Base-by-base conservation (phyloP, 192 early-diverging fungal genomes). In the Backusella westeae region DNA sequence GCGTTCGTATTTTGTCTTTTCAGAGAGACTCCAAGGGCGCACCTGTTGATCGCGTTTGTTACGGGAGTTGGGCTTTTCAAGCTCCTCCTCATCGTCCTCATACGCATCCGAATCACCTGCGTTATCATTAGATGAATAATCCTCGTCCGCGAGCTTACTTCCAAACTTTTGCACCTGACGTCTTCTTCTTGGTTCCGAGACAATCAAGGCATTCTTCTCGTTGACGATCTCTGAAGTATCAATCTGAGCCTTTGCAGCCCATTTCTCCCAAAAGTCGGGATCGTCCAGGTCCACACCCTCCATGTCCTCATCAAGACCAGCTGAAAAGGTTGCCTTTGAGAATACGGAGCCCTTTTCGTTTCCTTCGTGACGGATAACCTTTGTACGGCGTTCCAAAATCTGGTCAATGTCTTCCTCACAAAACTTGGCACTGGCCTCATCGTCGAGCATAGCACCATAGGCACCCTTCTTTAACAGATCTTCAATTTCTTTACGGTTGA, bases 221-320 rank as follows among this genome's bases (percentile, higher is more conserved):
- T 83, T 81, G 0, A 85, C 79, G 6, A 82, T 75, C 15, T 89
- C 85, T 1, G 85, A 84, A 7, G 91, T 82, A 53, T 94, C 86
- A 10, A 95, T 83, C 41, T 95, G 84, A 59, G 93, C 93, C 59
- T 89, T 83, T 56, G 90, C 83, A 2, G 94, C 94, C 82, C 94
- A 90, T 80, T 96, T 96, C 75, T 95, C 94, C 94, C 94, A 96
- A 78, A 96, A 96, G 63, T 94, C 86, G n/a, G 94, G 93, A 76
- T 96, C 94, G 71, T 96, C 89, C 6, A 96, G 82, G 53, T 94
- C 92, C 1, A 96, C 87, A 63, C 89, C 86, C 34, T 86, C 85
- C 63, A 65, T 66, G 36, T 79, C 78, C n/a, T 69, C 69, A 8
- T 80, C 78, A 56, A 56, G 74, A 8, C 78, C 76, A 0, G 86